Base-by-base conservation (phyloP, 768 basidiomycete species). In the Pleurotus ostreatus region DNA sequence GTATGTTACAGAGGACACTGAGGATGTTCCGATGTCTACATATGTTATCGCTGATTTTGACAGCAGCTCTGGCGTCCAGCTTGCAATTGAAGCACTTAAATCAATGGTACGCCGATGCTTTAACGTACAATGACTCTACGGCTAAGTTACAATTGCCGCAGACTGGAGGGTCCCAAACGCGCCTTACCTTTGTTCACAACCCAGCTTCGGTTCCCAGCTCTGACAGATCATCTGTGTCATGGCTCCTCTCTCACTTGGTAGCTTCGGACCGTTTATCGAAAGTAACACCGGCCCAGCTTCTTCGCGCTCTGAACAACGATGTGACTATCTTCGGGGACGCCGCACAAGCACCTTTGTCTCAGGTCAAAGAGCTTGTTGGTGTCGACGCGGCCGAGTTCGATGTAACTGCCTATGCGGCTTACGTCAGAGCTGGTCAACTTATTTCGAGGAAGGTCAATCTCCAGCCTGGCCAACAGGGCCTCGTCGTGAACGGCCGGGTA, bases 401-500 rank as follows among this genome's bases (percentile, higher is more conserved):
- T 53, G 54, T 61, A 9, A 65, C 63, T 15, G 68, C 70, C 6
- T 80, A 80, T 60, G 60, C 56, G 30, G 61, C 68, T n/a, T 88
- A 74, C 60, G 64, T 80, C 11, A 74, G 68, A 47, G 66, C 75
- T 0, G 74, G 78, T 57, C 73, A 75, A 34, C 64, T 82, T 18
- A 62, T 91, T 12, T 75, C 76, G 2, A 74, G 82, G 23, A 79
- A 80, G 51, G 62, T 92, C 2, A 78, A 78, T n/a, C 63, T 94
- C 23, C 61, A 66, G 12, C 80, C 85, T 1, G 88, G 87, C 0
- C 70, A 86, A 56, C 74, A 75, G 18, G 90, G 79, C 0, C 57
- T 98, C 38, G 58, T 95, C 37, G 73, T 91, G 51, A 97, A 97
- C 62, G 96, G 95, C 22, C 77, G 95, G 30, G 93, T 95, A 65